Evolutionary conservation across 352 stramenopile species (phyloP).

Genomic region (Phytophthora podocarpi): DNA sequence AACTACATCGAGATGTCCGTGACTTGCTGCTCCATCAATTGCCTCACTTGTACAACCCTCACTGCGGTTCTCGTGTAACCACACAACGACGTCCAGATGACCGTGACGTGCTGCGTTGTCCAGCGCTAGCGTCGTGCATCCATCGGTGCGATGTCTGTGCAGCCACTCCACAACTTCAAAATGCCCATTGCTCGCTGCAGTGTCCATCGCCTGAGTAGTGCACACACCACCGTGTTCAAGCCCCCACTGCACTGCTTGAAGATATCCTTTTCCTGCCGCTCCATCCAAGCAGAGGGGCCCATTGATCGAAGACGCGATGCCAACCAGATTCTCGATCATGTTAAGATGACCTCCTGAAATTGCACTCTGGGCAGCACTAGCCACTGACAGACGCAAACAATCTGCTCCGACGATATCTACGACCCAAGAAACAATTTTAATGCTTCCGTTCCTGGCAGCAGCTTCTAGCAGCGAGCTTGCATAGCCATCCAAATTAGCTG

Average conservation of each 20-base stretch:
- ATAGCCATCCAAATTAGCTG: constrained; percentile 1
- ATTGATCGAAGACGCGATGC: constrained; percentile 14
- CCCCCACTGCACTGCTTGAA: constrained; percentile 29
- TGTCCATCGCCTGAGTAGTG: constrained; percentile 25
- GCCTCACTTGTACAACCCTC: constrained; percentile 28
- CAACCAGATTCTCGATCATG: constrained; percentile 19
- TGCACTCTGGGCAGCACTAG: constrained; percentile 22
- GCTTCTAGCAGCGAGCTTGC: constrained; percentile 19
- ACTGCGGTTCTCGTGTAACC: constrained; percentile 17
- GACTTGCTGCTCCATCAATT: constrained; percentile 39
- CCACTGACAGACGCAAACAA: constrained; percentile 15
- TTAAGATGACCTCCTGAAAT: constrained; percentile 27
- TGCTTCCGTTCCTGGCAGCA: constrained; percentile 20
- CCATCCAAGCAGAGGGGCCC: constrained; percentile 21
- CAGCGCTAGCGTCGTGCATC: constrained; percentile 23
- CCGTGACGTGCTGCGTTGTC: constrained; percentile 20
- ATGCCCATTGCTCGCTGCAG: constrained; percentile 29
- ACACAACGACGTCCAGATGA: constrained; percentile 26
- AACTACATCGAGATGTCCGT: constrained; percentile 40
- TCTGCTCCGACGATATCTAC: constrained; percentile 17
- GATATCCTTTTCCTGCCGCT: constrained; percentile 22
- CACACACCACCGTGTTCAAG: constrained; percentile 17
- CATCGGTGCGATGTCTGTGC: constrained; percentile 21
- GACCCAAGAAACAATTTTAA: constrained; percentile 24
- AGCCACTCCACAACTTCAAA: constrained; percentile 32